phyloP scores from a whole-genome alignment of 768 basidiomycete genomes.

The Lentinula guzmanii region DNA sequence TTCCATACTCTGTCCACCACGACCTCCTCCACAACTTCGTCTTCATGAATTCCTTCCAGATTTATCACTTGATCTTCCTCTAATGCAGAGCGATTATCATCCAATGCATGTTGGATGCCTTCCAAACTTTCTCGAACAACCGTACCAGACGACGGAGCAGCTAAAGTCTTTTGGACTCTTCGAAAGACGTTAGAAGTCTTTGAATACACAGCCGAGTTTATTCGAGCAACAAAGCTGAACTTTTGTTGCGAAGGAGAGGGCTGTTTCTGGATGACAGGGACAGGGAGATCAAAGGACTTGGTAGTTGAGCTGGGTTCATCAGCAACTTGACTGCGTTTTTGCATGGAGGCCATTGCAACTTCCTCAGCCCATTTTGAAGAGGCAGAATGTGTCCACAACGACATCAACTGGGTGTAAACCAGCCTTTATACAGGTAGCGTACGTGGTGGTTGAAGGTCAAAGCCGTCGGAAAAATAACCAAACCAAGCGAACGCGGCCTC shows the following conservation, averaged over 20 bases:
- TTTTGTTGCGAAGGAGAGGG: not conserved
- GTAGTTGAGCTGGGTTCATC: not conserved
- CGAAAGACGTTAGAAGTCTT: not conserved
- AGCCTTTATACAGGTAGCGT: not conserved
- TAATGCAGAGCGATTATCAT: not conserved
- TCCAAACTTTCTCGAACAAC: slow-evolving; percentile 1
- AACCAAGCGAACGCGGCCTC: not conserved
- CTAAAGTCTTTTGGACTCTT: not conserved
- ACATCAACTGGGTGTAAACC: slow-evolving; percentile 3
- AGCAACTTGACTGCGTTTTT: not conserved
- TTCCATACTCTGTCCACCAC: slow-evolving; percentile 2
- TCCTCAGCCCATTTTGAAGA: slow-evolving; percentile 8
- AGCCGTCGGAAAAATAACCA: not conserved
- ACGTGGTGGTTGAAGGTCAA: not conserved
- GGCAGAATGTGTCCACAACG: slow-evolving; percentile 2
- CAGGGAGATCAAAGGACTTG: slow-evolving; percentile 1
- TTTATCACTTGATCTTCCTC: not conserved
- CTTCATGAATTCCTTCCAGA: not conserved
- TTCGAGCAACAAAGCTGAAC: not conserved
- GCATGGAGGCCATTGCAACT: slow-evolving; percentile 5
- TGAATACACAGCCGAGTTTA: not conserved
- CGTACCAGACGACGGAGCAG: not conserved
- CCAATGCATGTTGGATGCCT: not conserved
- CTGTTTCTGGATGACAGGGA: slow-evolving; percentile 1
- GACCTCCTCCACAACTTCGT: slow-evolving; percentile 2